A percentile compares a stretch with the other conserved stretches of the same genome.
phyloP scores from a whole-genome alignment of 768 basidiomycete species.

The Baorangia bicolor region DNA sequence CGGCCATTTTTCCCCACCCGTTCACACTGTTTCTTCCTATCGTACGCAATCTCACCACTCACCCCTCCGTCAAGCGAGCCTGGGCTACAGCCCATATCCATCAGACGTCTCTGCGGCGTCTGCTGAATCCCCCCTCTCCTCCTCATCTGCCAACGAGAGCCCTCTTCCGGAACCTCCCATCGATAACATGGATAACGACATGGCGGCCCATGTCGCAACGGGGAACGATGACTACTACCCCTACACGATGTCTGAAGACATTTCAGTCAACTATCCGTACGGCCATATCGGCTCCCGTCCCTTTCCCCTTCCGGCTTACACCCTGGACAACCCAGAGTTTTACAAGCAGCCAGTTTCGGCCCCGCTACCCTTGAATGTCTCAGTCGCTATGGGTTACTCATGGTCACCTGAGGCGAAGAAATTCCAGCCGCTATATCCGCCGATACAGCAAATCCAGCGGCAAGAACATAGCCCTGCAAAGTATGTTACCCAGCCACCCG shows the following conservation, averaged over 20 bases:
- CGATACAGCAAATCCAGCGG: slow-evolving; percentile 30
- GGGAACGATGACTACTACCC: slow-evolving; percentile 30
- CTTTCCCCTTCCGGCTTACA: slow-evolving; percentile 24
- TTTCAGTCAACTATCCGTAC: slow-evolving; percentile 23
- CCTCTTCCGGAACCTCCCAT: slow-evolving; percentile 39
- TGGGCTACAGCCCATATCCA: slow-evolving; percentile 37
- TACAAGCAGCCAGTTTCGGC: slow-evolving; percentile 36
- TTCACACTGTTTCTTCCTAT: slow-evolving; percentile 20
- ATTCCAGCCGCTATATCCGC: slow-evolving; percentile 37
- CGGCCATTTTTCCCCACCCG: slow-evolving; percentile 21
- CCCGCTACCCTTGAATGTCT: slow-evolving; percentile 32
- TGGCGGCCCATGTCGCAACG: slow-evolving; percentile 23
- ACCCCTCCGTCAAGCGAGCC: slow-evolving; percentile 13
- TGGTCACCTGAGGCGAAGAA: slow-evolving; percentile 35
- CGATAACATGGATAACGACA: slow-evolving; percentile 34
- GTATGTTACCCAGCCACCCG: slow-evolving; percentile 17
- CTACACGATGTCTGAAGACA: slow-evolving; percentile 27
- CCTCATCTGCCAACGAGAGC: slow-evolving; percentile 39
- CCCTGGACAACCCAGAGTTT: slow-evolving; percentile 22
- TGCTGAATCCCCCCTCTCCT: slow-evolving; percentile 41
- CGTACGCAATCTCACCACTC: slow-evolving; percentile 15
- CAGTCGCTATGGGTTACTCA: slow-evolving; percentile 32
- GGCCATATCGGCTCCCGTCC: slow-evolving; percentile 23
- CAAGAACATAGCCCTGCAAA: slow-evolving; percentile 24
- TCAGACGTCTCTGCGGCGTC: slow-evolving; percentile 37